Evolutionary conservation across 441 rosid genomes (phyloP), one percentile per base, ranked within the genome.

Genomic region (Pelargonium hybrid): DNA sequence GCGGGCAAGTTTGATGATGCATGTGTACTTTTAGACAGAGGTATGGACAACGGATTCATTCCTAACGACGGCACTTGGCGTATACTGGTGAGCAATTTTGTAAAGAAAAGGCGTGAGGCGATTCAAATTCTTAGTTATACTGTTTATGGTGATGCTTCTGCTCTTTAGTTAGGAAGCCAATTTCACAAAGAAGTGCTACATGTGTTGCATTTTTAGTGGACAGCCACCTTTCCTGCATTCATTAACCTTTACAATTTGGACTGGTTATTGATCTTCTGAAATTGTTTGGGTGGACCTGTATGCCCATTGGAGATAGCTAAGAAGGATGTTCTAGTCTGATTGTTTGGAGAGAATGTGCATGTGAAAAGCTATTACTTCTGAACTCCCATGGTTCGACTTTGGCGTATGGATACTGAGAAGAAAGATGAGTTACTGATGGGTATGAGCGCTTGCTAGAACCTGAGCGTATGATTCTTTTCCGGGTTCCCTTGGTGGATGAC

Each of bases 401-500:
- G 59, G 59, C 59, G 1, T 18, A 6, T 50, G 9, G 59, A 17
- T 17, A 20, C 59, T 52, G 7, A 9, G 23, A 5, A 17, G 21
- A 52, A 52, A 15, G 8, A 50, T 15, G 59, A 17, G 0, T 45
- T 45, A 15, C n/a, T 45, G 52, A 15, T n/a, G n/a, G n/a, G n/a
- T n/a, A n/a, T n/a, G 99, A 95, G 81, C 90, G 97, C 70, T 77
- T 95, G 75, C 71, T 92, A 79, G 99, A 95, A 78, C 99, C 98
- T 9, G 98, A 95, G 74, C 90, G 98, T 7, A 89, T 87, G 87
- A 84, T 95, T 81, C 79, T 90, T 69, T 95, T 95, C 72, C 91
- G 98, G 78, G 98, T 95, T 72, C 96, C 99, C 9, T 95, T 98
- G 99, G 84, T 86, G 72, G 98, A 95, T 87, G 99, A 95, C 75